Evolutionary conservation across 805 yeast species (phyloP), one percentile per base, ranked within the genome.

Genomic region (Metschnikowia drakensbergensis): DNA sequence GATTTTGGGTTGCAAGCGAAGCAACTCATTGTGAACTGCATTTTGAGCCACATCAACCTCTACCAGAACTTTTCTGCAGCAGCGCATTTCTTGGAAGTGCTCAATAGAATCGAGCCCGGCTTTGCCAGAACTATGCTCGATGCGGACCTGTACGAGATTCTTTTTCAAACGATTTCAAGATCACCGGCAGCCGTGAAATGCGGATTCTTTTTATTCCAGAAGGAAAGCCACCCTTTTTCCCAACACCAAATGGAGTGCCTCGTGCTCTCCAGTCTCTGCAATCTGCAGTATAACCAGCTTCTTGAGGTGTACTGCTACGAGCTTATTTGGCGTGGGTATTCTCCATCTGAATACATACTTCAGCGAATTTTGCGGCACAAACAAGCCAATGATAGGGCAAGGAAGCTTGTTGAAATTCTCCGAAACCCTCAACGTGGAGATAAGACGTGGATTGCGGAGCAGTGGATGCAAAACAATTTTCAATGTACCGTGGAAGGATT

Each of bases 11-110:
- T 8, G n/a, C 30, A 27, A 8, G 58, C 62, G 7, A 41, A 62
- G 17, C 54, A 45, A 3, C 40, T 63, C 2, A 69, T 72, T 47
- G 47, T 72, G 28, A 69, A 70, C 48, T 69, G 76, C 47, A 27
- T 71, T 2, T 54, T 73, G 32, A 63, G 67, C 50, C 75, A 71
- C 53, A 51, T 71, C 23, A 59, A 58, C 30, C 43, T 63, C 17
- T 61, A 64, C 54, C 73, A 69, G 45, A 71, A 71, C 52, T 64
- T 65, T 40, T 55, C 71, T 2, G 75, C 69, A 0, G 49, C 64
- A 3, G 54, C 60, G 1, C 53, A 66, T 5, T 53, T 52, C n/a
- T 63, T 71, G 0, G 54, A 60, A 4, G 65, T 67, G 42, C 53
- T 71, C 43, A 58, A 58, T 29, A 9, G 25, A 3, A 43, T 32